A percentile compares a stretch with the other conserved stretches of the same genome.
Evolutionary conservation across 441 rosid species (phyloP).

Genomic region (Gossypium davidsonii): DNA sequence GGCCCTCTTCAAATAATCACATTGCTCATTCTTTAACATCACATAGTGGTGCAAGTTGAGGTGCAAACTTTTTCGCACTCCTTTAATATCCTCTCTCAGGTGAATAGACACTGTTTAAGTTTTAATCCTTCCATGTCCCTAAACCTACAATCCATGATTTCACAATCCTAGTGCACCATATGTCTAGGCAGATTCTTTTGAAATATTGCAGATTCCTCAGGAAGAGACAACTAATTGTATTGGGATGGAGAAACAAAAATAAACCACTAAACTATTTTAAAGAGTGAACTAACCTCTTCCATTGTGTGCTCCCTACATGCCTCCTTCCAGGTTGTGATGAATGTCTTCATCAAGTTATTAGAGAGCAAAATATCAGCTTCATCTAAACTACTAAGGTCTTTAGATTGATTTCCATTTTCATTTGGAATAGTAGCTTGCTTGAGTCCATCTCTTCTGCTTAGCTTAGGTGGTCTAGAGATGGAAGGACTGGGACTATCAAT

Average conservation of each 20-base stretch:
- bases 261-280: background rate
- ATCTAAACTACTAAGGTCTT: slow-evolving; percentile 20
- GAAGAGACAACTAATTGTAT: background rate
- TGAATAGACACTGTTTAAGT: background rate
- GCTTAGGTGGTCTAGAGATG: slow-evolving; percentile 35
- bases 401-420: slow-evolving; percentile 24
- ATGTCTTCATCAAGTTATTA: slow-evolving; percentile 39
- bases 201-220: background rate
- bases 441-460: slow-evolving; percentile 26
- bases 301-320: slow-evolving; percentile 56
- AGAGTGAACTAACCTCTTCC: slow-evolving; percentile 36
- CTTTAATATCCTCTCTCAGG: background rate
- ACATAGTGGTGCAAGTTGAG: background rate
- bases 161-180: background rate
- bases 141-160: background rate
- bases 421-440: slow-evolving; percentile 19
- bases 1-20: background rate
- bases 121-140: background rate
- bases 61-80: slow-evolving; percentile 3
- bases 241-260: background rate
- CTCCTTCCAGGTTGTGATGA: slow-evolving; percentile 85
- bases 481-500: slow-evolving; percentile 26
- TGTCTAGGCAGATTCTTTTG: background rate
- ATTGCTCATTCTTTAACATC: background rate
- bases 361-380: slow-evolving; percentile 48